These are phyloP conservation scores for Entoloma clypeatum DNA, from an alignment of 1,284 basidiomycete species.

Conservation along the genomic window DNA sequence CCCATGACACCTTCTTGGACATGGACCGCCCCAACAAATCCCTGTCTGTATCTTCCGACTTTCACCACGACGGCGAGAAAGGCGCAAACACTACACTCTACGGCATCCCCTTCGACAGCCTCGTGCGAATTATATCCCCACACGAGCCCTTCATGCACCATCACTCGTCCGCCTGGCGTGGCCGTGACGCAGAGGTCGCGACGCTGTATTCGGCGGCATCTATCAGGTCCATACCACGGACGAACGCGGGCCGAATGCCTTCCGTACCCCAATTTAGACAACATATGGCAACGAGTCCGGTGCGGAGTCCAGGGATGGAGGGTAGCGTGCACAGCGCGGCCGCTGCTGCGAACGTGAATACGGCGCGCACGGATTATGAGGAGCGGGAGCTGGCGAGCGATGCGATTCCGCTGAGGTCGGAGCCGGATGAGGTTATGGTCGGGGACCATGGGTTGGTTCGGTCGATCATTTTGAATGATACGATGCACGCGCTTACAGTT, in stretches of 20 bases:
- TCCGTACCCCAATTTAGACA: conserved; percentile 21
- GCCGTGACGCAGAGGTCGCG: conserved; percentile 72
- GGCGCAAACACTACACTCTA: conserved; percentile 48
- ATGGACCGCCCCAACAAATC: too few relatives aligned
- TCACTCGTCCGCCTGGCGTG: conserved; percentile 29
- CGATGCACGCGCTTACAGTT: conserved; percentile 88
- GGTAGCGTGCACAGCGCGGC: conserved; percentile 38
- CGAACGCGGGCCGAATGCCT: conserved; percentile 20
- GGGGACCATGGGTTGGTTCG: conserved; percentile 86
- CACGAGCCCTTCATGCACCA: conserved; percentile 75
- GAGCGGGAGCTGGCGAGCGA: conserved; percentile 81
- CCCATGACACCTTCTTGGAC: conserved; percentile 22
- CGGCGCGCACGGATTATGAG: conserved; percentile 60
- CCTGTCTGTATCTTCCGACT: too few relatives aligned
- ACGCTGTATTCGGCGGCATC: conserved; percentile 81
- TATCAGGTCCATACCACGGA: conserved; percentile 60
- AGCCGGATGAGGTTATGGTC: conserved; percentile 69
- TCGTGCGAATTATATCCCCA: conserved; percentile 75
- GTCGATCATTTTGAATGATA: conserved; percentile 82
- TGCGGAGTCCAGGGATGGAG: conserved; percentile 34
- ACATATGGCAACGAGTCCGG: conserved; percentile 11
- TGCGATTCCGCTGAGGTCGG: conserved; percentile 60
- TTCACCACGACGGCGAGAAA: conserved; percentile 23
- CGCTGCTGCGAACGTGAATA: too few relatives aligned
- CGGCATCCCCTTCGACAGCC: conserved; percentile 78